Conservation (phyloP, 169 alveolate genomes). For the Cryptosporidium tyzzeri region DNA sequence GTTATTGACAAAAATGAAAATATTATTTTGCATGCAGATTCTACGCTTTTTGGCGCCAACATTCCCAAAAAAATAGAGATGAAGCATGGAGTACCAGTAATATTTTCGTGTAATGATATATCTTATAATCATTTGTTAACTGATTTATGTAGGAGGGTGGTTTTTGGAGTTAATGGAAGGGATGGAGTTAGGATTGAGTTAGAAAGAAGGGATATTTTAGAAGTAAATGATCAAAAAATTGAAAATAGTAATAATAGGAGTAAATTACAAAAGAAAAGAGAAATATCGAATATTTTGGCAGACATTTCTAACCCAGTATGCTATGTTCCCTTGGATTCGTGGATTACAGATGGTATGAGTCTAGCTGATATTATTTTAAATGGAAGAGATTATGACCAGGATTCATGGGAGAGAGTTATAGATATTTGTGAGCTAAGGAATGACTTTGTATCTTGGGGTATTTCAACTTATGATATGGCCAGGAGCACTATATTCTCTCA, state of each 20-base stretch:
- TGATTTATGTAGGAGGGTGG: constrained; percentile 8
- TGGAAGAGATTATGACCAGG: constrained; percentile 49
- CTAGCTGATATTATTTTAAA: constrained; percentile 57
- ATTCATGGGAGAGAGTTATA: constrained; percentile 45
- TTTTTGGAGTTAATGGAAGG: constrained; percentile 23
- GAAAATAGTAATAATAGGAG: not conserved
- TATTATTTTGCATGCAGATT: not conserved
- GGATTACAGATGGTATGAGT: constrained; percentile 68
- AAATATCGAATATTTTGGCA: not conserved
- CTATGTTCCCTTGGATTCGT: constrained; percentile 57
- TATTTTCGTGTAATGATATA: constrained; percentile 36
- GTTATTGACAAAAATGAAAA: constrained; percentile 2
- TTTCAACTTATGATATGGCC: constrained; percentile 27
- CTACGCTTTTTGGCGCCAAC: constrained; percentile 13
- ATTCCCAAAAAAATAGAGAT: not conserved
- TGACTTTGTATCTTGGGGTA: constrained; percentile 56
- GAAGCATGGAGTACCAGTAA: constrained; percentile 24
- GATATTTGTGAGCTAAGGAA: constrained; percentile 58
- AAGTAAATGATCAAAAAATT: not conserved
- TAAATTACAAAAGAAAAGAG: not conserved
- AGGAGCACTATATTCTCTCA: constrained; percentile 23
- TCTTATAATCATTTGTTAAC: constrained; percentile 15
- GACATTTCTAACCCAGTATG: constrained; percentile 35
- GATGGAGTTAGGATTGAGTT: constrained; percentile 6
- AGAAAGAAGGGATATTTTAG: not conserved